Conservation (phyloP, 495 filamentous ascomycete species). For the Penicilliopsis zonata region DNA sequence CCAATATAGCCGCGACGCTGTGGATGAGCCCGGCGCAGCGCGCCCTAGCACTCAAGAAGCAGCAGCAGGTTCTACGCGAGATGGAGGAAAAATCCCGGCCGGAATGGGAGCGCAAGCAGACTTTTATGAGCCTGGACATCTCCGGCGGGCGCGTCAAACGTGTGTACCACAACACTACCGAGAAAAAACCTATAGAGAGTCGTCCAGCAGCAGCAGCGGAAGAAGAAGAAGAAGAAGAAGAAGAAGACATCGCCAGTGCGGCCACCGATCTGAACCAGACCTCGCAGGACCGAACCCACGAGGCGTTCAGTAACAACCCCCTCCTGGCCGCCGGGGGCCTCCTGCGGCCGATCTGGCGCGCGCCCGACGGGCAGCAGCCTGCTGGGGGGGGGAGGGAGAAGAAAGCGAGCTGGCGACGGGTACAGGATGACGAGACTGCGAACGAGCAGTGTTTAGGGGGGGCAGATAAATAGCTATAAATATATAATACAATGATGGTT, state of each 20-base stretch:
- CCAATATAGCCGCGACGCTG: constrained; percentile 53
- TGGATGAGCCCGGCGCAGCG: constrained; percentile 86
- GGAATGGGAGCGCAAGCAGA: constrained; percentile 84
- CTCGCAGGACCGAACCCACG: constrained; percentile 24
- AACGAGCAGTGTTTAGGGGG: constrained; percentile 93
- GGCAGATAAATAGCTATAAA: too few relatives aligned
- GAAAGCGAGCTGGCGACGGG: constrained; percentile 65
- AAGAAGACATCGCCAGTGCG: constrained; percentile 23
- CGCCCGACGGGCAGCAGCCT: constrained; percentile 32
- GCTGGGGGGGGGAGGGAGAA: constrained; percentile 25
- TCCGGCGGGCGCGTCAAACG: constrained; percentile 63
- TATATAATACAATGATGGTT: too few relatives aligned
- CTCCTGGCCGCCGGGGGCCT: constrained; percentile 56
- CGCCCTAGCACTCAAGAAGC: constrained; percentile 74
- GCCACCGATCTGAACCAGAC: constrained; percentile 13
- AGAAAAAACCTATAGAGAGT: too few relatives aligned
- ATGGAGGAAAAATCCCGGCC: constrained; percentile 84
- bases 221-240: constrained; percentile 13
- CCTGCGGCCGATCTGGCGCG: constrained; percentile 66
- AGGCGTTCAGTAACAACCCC: constrained; percentile 75
- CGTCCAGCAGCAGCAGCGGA: constrained; percentile 16
- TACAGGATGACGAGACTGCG: constrained; percentile 83
- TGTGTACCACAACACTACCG: constrained; percentile 64
- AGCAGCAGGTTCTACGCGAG: constrained; percentile 78
- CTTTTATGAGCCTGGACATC: constrained; percentile 79